Conservation (phyloP, 345 rosid genomes). For the Mercurialis annua region DNA sequence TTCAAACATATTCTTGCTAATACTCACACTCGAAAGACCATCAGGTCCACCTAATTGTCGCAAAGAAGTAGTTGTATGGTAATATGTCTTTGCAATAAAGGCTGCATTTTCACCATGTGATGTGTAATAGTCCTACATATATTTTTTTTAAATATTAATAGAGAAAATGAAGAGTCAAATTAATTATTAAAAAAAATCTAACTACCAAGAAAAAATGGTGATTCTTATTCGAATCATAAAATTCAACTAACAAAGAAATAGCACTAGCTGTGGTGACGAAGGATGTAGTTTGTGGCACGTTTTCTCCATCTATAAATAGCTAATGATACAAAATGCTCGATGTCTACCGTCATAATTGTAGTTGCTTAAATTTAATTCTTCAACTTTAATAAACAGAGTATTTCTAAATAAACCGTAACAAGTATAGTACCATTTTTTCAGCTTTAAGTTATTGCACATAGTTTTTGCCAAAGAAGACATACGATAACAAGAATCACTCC, state of each 20-base stretch:
- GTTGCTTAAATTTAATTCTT: too few species aligned
- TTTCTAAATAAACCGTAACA: too few species aligned
- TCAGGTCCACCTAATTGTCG: conserved; percentile 70
- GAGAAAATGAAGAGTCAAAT: not conserved
- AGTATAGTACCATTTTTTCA: too few species aligned
- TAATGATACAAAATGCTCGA: too few species aligned
- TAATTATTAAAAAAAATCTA: not conserved
- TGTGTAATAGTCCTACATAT: conserved; percentile 81
- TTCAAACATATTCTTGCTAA: conserved; percentile 87
- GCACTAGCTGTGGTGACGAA: not conserved
- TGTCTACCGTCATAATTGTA: too few species aligned
- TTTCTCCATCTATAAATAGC: not conserved
- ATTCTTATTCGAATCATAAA: not conserved
- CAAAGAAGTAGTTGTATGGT: conserved; percentile 78
- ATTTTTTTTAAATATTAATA: conserved; percentile 2
- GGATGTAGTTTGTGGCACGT: not conserved
- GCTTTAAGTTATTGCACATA: too few species aligned
- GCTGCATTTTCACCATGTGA: conserved; percentile 91
- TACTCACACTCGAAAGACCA: conserved; percentile 79
- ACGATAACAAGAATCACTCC: too few species aligned
- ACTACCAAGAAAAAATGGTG: not conserved
- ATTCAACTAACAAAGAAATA: not conserved
- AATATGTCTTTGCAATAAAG: conserved; percentile 86
- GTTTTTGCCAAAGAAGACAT: too few species aligned
- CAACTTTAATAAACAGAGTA: too few species aligned